Conservation (phyloP, 2,329 filamentous ascomycete genomes). For the Diaporthe ampelina region DNA sequence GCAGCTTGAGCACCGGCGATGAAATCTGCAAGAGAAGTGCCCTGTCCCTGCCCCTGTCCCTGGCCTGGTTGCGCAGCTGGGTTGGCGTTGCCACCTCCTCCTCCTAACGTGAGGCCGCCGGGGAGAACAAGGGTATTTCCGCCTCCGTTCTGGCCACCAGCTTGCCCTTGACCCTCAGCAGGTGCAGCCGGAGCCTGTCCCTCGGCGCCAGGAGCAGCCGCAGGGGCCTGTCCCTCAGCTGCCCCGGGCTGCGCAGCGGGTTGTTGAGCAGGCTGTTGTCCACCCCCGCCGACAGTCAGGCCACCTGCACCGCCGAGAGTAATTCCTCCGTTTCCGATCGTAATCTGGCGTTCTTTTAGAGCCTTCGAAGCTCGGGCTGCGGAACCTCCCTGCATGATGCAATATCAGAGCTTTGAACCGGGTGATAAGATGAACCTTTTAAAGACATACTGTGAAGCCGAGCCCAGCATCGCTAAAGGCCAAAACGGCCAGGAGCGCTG, state of each 20-base stretch:
- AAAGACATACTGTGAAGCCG: constrained; percentile 34
- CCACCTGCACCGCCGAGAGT: constrained; percentile 27
- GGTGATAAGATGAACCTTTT: neutral
- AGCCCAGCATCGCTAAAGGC: constrained; percentile 38
- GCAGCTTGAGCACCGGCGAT: constrained; percentile 34
- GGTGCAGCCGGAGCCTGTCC: constrained; percentile 17
- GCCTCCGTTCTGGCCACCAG: neutral
- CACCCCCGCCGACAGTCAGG: constrained; percentile 36
- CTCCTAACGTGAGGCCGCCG: constrained; percentile 28
- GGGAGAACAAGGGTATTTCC: constrained; percentile 19
- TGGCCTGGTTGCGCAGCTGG: constrained; percentile 22
- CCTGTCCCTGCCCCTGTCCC: constrained; percentile 1
- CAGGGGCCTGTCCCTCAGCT: constrained; percentile 9
- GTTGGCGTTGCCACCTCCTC: constrained; percentile 23
- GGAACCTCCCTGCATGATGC: constrained; percentile 25
- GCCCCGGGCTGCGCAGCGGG: constrained; percentile 17
- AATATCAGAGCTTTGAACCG: neutral
- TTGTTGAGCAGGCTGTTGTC: constrained; percentile 17
- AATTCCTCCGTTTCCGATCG: constrained; percentile 23
- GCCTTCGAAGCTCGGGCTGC: constrained; percentile 32
- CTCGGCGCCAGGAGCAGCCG: constrained; percentile 21
- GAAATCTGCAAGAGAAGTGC: constrained; percentile 24
- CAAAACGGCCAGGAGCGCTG: constrained; percentile 29
- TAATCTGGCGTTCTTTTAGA: constrained; percentile 35
- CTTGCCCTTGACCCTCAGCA: constrained; percentile 2